A percentile compares a stretch with the other conserved stretches of the same genome.
These are phyloP conservation scores for Graphilbum sp. DNA, from an alignment of 2,329 filamentous ascomycete genomes.

Conservation along the genomic window DNA sequence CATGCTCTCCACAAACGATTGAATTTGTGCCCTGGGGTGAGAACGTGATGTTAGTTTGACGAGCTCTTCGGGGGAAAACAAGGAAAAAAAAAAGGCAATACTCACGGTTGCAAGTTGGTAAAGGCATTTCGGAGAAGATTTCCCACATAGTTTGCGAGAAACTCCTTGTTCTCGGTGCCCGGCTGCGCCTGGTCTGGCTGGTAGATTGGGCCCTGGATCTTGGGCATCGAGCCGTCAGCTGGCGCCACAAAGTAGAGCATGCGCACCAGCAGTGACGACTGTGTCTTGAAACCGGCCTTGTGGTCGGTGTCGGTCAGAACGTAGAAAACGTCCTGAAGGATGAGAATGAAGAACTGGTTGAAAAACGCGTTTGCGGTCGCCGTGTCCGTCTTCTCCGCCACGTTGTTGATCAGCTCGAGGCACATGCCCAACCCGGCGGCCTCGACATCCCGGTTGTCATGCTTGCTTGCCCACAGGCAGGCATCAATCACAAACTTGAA, in stretches of 20 bases:
- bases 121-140: slow-evolving; percentile 79
- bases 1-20: slow-evolving; percentile 74
- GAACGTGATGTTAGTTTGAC: too few relatives aligned
- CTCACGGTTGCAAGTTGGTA: slow-evolving; percentile 78
- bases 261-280: slow-evolving; percentile 81
- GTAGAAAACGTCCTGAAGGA: slow-evolving; percentile 96
- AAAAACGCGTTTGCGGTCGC: slow-evolving; percentile 89
- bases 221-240: slow-evolving; percentile 50
- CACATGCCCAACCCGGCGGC: slow-evolving; percentile 96
- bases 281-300: slow-evolving; percentile 98
- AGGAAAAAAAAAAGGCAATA: slow-evolving; percentile 10
- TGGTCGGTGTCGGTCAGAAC: slow-evolving; percentile 95
- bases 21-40: slow-evolving; percentile 59
- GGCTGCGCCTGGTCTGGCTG: slow-evolving; percentile 62
- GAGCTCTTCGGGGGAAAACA: background rate
- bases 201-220: slow-evolving; percentile 89
- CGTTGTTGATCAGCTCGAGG: slow-evolving; percentile 91
- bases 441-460: slow-evolving; percentile 96
- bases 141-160: slow-evolving; percentile 74
- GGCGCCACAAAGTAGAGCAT: slow-evolving; percentile 93
- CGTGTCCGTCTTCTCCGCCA: slow-evolving; percentile 77
- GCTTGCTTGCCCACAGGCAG: slow-evolving; percentile 99
- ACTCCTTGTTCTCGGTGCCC: slow-evolving; percentile 81
- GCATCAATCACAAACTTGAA: slow-evolving; percentile 99
- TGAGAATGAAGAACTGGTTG: slow-evolving; percentile 91